A percentile compares a stretch with the other conserved stretches of the same genome.
phyloP scores from a whole-genome alignment of 2,329 filamentous ascomycete genomes.

The Aspergillaceae sp. region DNA sequence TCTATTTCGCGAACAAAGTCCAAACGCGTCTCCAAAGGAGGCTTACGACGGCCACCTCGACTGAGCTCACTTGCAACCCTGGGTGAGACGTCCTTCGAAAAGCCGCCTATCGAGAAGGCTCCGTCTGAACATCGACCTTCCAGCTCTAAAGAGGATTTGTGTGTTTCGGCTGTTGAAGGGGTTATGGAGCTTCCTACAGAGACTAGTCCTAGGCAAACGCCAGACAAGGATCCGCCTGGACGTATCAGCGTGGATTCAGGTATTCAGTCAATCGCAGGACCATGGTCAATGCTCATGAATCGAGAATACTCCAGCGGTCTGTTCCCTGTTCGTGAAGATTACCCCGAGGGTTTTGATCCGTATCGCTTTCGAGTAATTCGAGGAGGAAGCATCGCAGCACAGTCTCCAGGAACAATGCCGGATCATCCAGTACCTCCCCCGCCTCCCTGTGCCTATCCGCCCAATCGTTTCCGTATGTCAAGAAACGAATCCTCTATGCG shows the following conservation, averaged over 20 bases:
- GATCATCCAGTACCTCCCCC: slow-evolving; percentile 31
- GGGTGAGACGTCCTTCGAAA: slow-evolving; percentile 18
- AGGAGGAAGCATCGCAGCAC: slow-evolving; percentile 26
- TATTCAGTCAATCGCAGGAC: slow-evolving; percentile 21
- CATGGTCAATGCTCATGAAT: slow-evolving; percentile 22
- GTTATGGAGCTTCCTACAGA: slow-evolving; percentile 27
- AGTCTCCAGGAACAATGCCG: slow-evolving; percentile 25
- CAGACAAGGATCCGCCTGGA: slow-evolving; percentile 21
- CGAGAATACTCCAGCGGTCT: slow-evolving; percentile 14
- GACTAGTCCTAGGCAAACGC: slow-evolving; percentile 28
- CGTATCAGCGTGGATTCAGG: slow-evolving; percentile 13
- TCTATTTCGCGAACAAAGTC: slow-evolving; percentile 29
- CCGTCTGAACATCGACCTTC: slow-evolving; percentile 5
- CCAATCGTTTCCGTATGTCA: slow-evolving; percentile 25
- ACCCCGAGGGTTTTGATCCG: slow-evolving; percentile 15
- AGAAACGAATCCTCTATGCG: slow-evolving; percentile 28
- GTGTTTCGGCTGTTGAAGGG: slow-evolving; percentile 28
- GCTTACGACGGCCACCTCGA: slow-evolving; percentile 14
- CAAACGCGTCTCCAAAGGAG: slow-evolving; percentile 21
- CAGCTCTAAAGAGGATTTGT: slow-evolving; percentile 21
- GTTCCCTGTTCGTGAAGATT: slow-evolving; percentile 17
- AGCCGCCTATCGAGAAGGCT: slow-evolving; percentile 6
- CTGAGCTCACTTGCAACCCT: slow-evolving; percentile 26
- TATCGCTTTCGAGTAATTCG: slow-evolving; percentile 15
- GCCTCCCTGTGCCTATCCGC: slow-evolving; percentile 18